These are phyloP conservation scores for Leccinum broughii DNA, from an alignment of 768 basidiomycete species.

Conservation along the genomic window DNA sequence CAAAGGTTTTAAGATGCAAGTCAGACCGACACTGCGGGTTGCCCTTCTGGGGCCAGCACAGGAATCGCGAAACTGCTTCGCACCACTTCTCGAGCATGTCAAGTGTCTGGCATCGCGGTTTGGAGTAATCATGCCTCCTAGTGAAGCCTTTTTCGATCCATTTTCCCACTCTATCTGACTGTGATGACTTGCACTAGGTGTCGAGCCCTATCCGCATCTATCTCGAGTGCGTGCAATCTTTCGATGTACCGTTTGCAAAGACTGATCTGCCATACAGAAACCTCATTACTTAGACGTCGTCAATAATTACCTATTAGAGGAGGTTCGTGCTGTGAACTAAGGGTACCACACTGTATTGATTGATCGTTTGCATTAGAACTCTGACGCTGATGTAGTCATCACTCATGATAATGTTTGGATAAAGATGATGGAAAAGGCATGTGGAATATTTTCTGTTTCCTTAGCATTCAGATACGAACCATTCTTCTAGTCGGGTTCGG, in stretches of 20 bases:
- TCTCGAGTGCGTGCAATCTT: slow-evolving; percentile 1
- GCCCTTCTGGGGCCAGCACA: no score
- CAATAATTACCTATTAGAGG: slow-evolving; percentile 3
- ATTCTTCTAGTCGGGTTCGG: background rate
- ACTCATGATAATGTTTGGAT: slow-evolving; percentile 17
- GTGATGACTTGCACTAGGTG: background rate
- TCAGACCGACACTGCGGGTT: background rate
- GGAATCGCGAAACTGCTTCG: no score
- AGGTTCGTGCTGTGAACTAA: background rate
- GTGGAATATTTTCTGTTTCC: background rate
- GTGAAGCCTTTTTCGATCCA: background rate
- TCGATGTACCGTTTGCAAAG: no score
- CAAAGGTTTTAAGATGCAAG: slow-evolving; percentile 8
- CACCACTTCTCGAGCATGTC: background rate
- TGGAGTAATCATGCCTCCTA: no score
- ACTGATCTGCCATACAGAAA: background rate
- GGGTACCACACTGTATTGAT: background rate
- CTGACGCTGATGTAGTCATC: slow-evolving; percentile 2
- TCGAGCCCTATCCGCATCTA: background rate
- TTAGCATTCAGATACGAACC: background rate
- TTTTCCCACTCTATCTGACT: no score
- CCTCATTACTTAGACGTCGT: slow-evolving; percentile 7
- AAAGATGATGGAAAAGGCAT: background rate
- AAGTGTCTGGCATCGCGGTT: background rate
- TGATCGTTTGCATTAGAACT: background rate